These are phyloP conservation scores for Xerocomellus chrysenteron DNA, from an alignment of 768 basidiomycete species.

Conservation along the genomic window DNA sequence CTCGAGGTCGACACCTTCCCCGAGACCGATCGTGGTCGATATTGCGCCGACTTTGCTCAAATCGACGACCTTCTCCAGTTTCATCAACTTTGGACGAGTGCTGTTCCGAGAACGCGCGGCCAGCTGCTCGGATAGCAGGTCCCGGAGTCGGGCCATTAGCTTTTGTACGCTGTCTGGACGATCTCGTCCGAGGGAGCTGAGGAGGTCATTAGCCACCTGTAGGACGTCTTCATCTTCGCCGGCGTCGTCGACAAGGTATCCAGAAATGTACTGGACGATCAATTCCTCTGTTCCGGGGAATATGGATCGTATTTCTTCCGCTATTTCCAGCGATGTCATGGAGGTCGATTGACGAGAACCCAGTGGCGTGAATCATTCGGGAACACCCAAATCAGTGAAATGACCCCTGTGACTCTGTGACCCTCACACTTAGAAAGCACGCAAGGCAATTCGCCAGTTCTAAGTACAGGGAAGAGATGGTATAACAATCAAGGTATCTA, in stretches of 20 bases:
- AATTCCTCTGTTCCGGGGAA: constrained; percentile 83
- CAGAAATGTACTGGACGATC: constrained; percentile 83
- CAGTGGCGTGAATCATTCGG: not conserved
- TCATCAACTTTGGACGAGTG: constrained; percentile 64
- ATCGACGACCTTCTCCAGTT: constrained; percentile 85
- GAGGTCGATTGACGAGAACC: not conserved
- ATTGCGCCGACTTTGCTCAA: constrained; percentile 78
- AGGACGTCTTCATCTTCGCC: constrained; percentile 87
- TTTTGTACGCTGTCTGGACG: constrained; percentile 56
- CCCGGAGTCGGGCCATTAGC: constrained; percentile 63
- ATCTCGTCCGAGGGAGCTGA: constrained; percentile 73
- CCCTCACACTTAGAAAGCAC: not conserved
- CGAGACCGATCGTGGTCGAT: constrained; percentile 75
- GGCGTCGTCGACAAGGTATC: constrained; percentile 85
- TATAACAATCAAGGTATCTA: constrained; percentile 20
- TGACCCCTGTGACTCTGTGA: not conserved
- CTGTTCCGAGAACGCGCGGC: constrained; percentile 55
- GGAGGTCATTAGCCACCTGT: constrained; percentile 69
- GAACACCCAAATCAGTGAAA: not conserved
- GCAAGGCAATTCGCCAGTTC: not conserved
- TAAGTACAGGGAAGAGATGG: not conserved
- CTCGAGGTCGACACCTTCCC: constrained; percentile 85
- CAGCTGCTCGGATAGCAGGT: constrained; percentile 65
- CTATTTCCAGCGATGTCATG: constrained; percentile 76
- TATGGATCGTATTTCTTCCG: constrained; percentile 67